Evolutionary conservation across 345 rosid species (phyloP).

Genomic region (Salix caprea): DNA sequence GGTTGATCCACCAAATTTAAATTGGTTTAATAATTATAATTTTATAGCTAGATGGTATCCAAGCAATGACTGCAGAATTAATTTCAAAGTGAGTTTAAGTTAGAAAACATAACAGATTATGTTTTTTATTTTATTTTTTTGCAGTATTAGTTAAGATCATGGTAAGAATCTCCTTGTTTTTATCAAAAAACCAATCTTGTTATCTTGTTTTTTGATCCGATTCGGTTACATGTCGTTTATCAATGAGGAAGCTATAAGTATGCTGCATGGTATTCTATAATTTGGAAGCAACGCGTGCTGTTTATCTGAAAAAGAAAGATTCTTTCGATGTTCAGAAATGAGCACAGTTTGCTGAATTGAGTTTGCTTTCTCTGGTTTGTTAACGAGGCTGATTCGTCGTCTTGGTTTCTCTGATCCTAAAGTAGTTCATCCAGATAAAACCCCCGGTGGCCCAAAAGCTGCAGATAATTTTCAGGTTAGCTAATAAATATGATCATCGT

Average conservation of each 20-base stretch:
- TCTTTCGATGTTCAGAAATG: background rate
- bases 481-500: background rate
- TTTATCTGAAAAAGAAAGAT: background rate
- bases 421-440: constrained; percentile 93
- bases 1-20: too few relatives aligned
- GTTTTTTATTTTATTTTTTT: background rate
- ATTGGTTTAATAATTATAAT: too few relatives aligned
- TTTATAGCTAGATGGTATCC: too few relatives aligned
- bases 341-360: background rate
- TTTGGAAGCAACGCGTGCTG: background rate
- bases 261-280: background rate
- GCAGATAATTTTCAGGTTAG: constrained; percentile 86
- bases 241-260: too few relatives aligned
- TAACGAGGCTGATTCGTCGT: constrained; percentile 5
- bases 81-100: too few relatives aligned
- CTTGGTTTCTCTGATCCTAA: background rate
- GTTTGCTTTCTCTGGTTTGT: background rate
- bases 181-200: background rate
- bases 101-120: background rate
- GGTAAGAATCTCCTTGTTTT: constrained; percentile 1
- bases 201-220: background rate
- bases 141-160: constrained; percentile 3
- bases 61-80: too few relatives aligned
- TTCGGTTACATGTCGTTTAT: too few relatives aligned
- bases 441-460: constrained; percentile 83